Base-by-base conservation (phyloP, 2,329 filamentous ascomycete species). In the Chaetothyriales sp. region DNA sequence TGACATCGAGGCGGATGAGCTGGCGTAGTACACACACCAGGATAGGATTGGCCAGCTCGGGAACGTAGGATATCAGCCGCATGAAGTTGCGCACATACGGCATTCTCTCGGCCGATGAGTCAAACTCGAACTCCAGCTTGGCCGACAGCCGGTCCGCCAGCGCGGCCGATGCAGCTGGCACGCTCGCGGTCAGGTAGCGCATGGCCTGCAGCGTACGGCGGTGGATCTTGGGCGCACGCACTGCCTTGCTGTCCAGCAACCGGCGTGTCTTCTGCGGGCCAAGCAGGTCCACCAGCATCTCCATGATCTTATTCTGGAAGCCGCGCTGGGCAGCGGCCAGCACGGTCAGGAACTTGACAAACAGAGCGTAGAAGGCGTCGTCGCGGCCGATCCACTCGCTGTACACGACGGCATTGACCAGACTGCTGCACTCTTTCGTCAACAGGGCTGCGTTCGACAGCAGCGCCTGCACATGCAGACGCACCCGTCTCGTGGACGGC, bases 1-100 rank as follows among this genome's bases (percentile, higher is more conserved):
- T 86, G 1, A 94, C 87, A 64, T 98, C 92, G 52, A 96, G 86
- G 67, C 92, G 92, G 61, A 96, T 86, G 6, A 96, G 75, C 55
- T 86, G 82, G 59, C 90, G 84, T 43, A 88, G 83, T 46, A 96
- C 83, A 10, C 94, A 71, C 51, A 87, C 81, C 56, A 95, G 75
- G 20, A 96, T 80, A 54, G 93, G 85, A 6, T 83, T 79, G 54
- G 83, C 82, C 36, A 95, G 70, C 53, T 85, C 81, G 0, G 86
- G 82, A 1, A 84, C 79, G 63, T 95, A 95, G 47, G 80, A 75
- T 49, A 84, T 81, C 32, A 96, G 72, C 52, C 76, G 78, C 22
- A 96, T 71, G 8, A 96, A 71, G 63, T 96, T 95, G 60, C 83
- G 77, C 52, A 95, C 83, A 62, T 93, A 98, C n/a, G 82, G 80